Evolutionary conservation across 768 basidiomycete genomes (phyloP).

Genomic region (Phylloporus rhodoxanthus): DNA sequence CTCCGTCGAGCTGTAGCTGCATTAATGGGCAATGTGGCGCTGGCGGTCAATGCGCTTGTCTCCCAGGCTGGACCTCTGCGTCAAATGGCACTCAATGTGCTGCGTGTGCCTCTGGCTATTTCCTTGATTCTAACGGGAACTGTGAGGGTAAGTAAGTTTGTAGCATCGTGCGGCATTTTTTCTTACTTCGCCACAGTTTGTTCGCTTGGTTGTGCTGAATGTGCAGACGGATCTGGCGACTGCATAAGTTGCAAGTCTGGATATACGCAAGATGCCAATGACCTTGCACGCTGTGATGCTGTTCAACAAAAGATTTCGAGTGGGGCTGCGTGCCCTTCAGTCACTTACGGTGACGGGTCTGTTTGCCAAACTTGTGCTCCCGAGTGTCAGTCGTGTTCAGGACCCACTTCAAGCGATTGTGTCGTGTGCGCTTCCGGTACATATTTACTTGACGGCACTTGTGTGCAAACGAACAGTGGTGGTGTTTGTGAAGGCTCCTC

Average conservation of each 20-base stretch:
- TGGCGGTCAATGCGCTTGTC: slow-evolving; percentile 69
- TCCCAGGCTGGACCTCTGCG: slow-evolving; percentile 67
- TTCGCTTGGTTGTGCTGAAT: slow-evolving; percentile 63
- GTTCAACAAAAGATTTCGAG: slow-evolving; percentile 43
- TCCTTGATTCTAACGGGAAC: slow-evolving; percentile 60
- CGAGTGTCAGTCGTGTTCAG: slow-evolving; percentile 66
- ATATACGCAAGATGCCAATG: slow-evolving; percentile 61
- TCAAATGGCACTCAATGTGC: slow-evolving; percentile 74
- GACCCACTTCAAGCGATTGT: slow-evolving; percentile 64
- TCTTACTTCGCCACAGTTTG: slow-evolving; percentile 46
- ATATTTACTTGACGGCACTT: slow-evolving; percentile 61
- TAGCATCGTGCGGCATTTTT: not conserved
- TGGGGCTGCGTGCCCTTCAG: slow-evolving; percentile 57
- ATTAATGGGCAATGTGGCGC: slow-evolving; percentile 70
- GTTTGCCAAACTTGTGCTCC: slow-evolving; percentile 56
- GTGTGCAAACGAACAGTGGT: slow-evolving; percentile 56
- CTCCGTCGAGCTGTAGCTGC: slow-evolving; percentile 71
- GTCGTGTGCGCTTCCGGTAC: slow-evolving; percentile 57
- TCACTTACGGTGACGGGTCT: slow-evolving; percentile 55
- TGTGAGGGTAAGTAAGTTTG: slow-evolving; percentile 51
- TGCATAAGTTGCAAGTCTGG: slow-evolving; percentile 70
- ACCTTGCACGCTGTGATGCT: slow-evolving; percentile 61
- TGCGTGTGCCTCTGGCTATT: slow-evolving; percentile 71
- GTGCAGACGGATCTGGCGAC: slow-evolving; percentile 59
- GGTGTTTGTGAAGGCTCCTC: slow-evolving; percentile 72